A percentile compares a stretch with the other conserved stretches of the same genome.
phyloP scores from a whole-genome alignment of 257 asterid species.

The Paulownia fortunei region DNA sequence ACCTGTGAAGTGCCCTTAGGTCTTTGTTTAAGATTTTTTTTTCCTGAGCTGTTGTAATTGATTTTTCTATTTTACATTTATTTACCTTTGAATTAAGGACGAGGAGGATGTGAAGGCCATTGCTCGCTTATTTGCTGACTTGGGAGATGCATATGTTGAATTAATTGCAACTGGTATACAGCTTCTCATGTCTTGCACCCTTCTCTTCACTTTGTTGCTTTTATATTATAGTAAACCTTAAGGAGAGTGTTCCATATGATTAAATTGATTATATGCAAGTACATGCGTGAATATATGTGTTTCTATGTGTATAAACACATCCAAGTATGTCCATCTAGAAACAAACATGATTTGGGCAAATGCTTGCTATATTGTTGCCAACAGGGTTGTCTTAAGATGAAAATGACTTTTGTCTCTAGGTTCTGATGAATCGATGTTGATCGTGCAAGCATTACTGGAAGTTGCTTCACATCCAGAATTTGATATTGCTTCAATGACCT shows the following conservation, averaged over 20 bases:
- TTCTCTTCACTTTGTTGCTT: slow-evolving; percentile 18
- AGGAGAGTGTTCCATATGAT: slow-evolving; percentile 13
- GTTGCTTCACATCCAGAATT: slow-evolving; percentile 97
- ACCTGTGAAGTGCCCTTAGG: slow-evolving; percentile 14
- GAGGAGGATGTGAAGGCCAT: slow-evolving; percentile 99
- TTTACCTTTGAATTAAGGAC: slow-evolving; percentile 64
- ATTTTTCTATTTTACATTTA: slow-evolving; percentile 18
- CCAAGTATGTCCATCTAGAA: not conserved
- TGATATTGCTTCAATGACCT: slow-evolving; percentile 98
- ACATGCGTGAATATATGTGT: not conserved
- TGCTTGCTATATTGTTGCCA: slow-evolving; percentile 19
- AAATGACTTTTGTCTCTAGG: slow-evolving; percentile 60
- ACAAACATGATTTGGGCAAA: not conserved
- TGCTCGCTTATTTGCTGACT: slow-evolving; percentile 97
- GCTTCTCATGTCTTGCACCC: slow-evolving; percentile 30
- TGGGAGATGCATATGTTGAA: slow-evolving; percentile 98
- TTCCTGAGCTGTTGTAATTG: slow-evolving; percentile 23
- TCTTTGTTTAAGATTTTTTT: slow-evolving; percentile 6
- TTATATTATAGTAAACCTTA: slow-evolving; percentile 4
- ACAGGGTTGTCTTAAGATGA: slow-evolving; percentile 22
- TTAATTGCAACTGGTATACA: slow-evolving; percentile 90
- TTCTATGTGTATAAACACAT: not conserved
- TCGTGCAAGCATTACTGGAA: slow-evolving; percentile 91
- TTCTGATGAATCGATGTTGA: slow-evolving; percentile 95
- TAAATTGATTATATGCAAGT: slow-evolving; percentile 2